Evolutionary conservation across 2,329 filamentous ascomycete genomes (phyloP).

Genomic region (Pezicula neosporulosa): DNA sequence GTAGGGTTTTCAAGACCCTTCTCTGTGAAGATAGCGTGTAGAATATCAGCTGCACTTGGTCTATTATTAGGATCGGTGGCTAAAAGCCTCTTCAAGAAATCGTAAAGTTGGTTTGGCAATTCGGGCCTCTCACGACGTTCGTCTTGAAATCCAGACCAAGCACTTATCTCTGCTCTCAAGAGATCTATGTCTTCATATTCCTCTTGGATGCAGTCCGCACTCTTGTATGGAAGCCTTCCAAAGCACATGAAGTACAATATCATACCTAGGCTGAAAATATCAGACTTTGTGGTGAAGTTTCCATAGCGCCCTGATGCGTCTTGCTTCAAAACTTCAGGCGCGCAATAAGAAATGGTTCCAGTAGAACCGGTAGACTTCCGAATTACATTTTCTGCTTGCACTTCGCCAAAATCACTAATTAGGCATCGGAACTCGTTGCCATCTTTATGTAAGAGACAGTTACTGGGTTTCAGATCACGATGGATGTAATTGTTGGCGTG

Average conservation of each 20-base stretch:
- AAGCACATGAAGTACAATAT: constrained; percentile 99
- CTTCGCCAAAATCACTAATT: constrained; percentile 97
- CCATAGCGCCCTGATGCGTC: constrained; percentile 70
- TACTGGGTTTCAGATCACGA: constrained; percentile 91
- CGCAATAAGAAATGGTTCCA: constrained; percentile 96
- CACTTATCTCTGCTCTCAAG: constrained; percentile 78
- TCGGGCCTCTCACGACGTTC: constrained; percentile 73
- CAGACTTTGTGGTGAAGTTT: constrained; percentile 95
- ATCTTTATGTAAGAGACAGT: constrained; percentile 81
- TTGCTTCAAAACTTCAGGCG: constrained; percentile 81
- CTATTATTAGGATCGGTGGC: constrained; percentile 72
- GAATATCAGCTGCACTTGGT: constrained; percentile 81
- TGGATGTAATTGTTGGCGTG: constrained; percentile 93
- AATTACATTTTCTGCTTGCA: constrained; percentile 76
- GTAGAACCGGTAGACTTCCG: constrained; percentile 92
- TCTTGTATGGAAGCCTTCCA: constrained; percentile 77
- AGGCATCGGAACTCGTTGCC: constrained; percentile 72
- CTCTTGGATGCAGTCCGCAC: constrained; percentile 81
- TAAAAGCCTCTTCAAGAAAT: constrained; percentile 76
- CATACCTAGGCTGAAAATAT: constrained; percentile 98
- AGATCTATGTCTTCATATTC: constrained; percentile 88
- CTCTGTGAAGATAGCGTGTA: constrained; percentile 38
- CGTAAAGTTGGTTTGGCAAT: constrained; percentile 81
- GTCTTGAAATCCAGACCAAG: constrained; percentile 84
- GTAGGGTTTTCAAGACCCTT: constrained; percentile 25